A percentile compares a stretch with the other conserved stretches of the same genome.
phyloP scores from a whole-genome alignment of 1,284 basidiomycete species.

The Exobasidium cylindrosporum region DNA sequence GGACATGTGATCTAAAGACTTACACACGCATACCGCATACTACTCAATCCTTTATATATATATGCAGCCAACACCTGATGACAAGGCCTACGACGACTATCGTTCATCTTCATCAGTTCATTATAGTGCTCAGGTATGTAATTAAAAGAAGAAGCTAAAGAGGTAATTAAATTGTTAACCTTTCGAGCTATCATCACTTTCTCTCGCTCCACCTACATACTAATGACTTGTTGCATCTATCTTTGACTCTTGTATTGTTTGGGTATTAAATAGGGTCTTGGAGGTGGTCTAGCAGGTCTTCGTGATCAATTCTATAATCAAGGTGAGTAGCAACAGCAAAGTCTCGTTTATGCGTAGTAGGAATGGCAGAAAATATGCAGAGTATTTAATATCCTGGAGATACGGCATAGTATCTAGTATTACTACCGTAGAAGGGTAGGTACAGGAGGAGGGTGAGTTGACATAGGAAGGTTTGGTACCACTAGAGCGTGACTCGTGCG shows the following conservation, averaged over 20 bases:
- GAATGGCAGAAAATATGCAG: no score
- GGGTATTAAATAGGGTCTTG: background rate
- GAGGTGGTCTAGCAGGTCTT: constrained; percentile 42
- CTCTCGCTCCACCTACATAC: no score
- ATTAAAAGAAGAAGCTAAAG: background rate
- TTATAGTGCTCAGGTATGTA: constrained; percentile 19
- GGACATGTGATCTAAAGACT: no score
- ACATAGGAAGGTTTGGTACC: constrained; percentile 13
- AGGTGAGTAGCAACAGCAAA: constrained; percentile 29
- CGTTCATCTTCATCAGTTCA: constrained; percentile 28
- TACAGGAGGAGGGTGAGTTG: no score
- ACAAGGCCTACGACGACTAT: constrained; percentile 40
- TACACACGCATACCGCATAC: no score
- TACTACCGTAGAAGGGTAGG: no score
- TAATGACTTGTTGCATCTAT: no score
- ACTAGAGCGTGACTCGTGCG: constrained; percentile 15
- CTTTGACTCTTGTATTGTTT: no score
- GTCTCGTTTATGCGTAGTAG: background rate
- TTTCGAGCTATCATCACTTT: no score
- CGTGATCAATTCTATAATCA: constrained; percentile 49
- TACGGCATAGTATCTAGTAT: no score
- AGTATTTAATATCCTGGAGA: no score
- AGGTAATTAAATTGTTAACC: background rate
- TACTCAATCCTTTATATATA: no score
- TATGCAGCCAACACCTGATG: constrained; percentile 30